Evolutionary conservation across 495 filamentous ascomycete species (phyloP).

Genomic region (Penicillium diatomitis): DNA sequence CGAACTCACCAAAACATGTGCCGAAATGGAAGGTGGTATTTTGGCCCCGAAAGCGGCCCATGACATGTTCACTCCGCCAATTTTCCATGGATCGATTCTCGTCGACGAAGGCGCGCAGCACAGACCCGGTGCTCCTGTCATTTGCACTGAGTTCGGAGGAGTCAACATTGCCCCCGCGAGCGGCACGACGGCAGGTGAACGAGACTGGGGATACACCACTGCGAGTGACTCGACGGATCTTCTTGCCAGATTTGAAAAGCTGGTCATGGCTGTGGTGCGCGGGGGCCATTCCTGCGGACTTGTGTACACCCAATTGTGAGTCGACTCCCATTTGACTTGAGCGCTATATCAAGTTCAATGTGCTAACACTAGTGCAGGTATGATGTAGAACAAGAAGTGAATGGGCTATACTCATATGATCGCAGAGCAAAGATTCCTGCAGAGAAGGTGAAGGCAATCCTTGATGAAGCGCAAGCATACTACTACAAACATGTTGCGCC

Average conservation of each 20-base stretch:
- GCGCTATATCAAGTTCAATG: too few species aligned
- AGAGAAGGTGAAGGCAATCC: constrained; percentile 23
- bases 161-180: constrained; percentile 46
- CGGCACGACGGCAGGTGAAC: constrained; percentile 14
- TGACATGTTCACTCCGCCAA: constrained; percentile 39
- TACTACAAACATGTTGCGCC: constrained; percentile 21
- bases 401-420: constrained; percentile 29
- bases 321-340: too few species aligned
- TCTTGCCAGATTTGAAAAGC: constrained; percentile 20
- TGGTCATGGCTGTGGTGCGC: constrained; percentile 28
- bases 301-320: constrained; percentile 31
- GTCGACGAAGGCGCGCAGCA: constrained; percentile 38
- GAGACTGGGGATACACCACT: constrained; percentile 35
- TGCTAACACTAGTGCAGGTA: too few species aligned
- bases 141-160: constrained; percentile 52
- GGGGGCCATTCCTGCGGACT: constrained; percentile 28
- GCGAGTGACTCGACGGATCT: constrained; percentile 26
- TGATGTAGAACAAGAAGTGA: constrained; percentile 36
- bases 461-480: constrained; percentile 25
- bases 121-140: constrained; percentile 40
- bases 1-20: constrained; percentile 38
- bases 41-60: constrained; percentile 33
- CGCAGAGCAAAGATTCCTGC: constrained; percentile 27
- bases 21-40: constrained; percentile 32
- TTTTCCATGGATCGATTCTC: constrained; percentile 15